Evolutionary conservation across 176 grass and related monocot species (phyloP), one percentile per base, ranked within the genome.

Genomic region (Tillandsia fasciculata): DNA sequence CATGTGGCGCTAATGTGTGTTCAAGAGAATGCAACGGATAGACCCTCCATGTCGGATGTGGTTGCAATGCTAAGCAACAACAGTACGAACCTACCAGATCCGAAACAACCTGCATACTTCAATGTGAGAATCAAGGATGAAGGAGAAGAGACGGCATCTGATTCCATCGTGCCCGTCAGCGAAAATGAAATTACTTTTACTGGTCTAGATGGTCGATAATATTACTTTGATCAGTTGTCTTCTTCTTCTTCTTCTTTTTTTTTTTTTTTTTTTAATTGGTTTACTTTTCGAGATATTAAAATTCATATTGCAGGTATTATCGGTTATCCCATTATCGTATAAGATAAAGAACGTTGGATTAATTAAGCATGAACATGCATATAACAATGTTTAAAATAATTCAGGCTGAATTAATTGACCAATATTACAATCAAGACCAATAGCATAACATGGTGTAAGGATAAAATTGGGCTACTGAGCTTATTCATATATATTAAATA

Each of bases 41-140:
- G 78, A 27, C 78, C 81, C n/a, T 18, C 29, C 20, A 84, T 87
- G 79, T 87, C 84, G 17, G 54, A 66, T 15, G 83, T 86, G 4
- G 64, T 51, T 12, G 2, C 63, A 15, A 78, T 81, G 83, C 70
- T 86, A 10, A 33, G 50, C 18, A 86, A 9, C 14, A 58, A 77
- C 5, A 71, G 8, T 68, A 2, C 18, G 3, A 47, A 2, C 49
- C 66, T 68, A 10, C 66, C 14, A 18, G 12, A 27, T 50, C 66
- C 66, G 2, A 47, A 27, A 7, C 66, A 17, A 17, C 66, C 66
- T 1, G 66, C 42, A 18, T 68, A 49, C 42, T 68, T 58, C 14
- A 58, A 58, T 20, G 6, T 20, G 14, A 58, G 13, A 9, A 58
- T 58, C 12, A 58, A 14, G 18, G 8, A 14, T 58, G 15, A 58